Percentiles rank a stretch among this genome's conserved stretches.
phyloP scores from a whole-genome alignment of 2,329 filamentous ascomycete genomes.

The Fusarium heterosporum region DNA sequence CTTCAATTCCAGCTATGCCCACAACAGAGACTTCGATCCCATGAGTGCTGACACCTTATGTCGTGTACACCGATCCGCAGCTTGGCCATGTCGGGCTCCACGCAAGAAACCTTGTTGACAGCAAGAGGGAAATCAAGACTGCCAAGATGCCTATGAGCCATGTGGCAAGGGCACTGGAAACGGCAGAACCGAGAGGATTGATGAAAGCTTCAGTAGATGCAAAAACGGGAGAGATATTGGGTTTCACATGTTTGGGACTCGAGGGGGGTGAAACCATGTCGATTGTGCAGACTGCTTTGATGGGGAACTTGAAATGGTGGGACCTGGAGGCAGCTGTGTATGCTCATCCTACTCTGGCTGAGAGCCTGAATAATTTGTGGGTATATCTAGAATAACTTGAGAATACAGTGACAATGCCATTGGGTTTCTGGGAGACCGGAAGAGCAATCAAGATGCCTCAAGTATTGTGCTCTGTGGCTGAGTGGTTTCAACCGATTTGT shows the following conservation, averaged over 20 bases:
- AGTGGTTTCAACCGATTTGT: conserved; percentile 4
- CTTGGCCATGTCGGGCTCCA: conserved; percentile 64
- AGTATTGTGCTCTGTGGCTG: conserved; percentile 22
- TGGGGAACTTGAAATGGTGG: conserved; percentile 59
- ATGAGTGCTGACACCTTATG: conserved; percentile 58
- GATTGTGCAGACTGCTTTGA: conserved; percentile 65
- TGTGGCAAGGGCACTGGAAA: conserved; percentile 64
- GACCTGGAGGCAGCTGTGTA: conserved; percentile 60
- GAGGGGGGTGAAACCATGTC: conserved; percentile 67
- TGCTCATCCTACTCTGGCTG: conserved; percentile 63
- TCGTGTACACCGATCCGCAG: conserved; percentile 66
- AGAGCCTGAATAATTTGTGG: conserved; percentile 65
- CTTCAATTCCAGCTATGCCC: conserved; percentile 45
- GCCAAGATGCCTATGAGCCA: conserved; percentile 64
- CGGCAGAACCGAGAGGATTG: conserved; percentile 62
- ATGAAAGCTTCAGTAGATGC: conserved; percentile 64
- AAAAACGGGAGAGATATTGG: conserved; percentile 61
- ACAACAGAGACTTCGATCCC: conserved; percentile 43
- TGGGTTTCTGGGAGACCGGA: background rate
- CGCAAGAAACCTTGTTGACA: conserved; percentile 51
- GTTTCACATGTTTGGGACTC: conserved; percentile 63
- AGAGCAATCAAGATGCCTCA: conserved; percentile 23
- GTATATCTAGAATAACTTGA: conserved; percentile 52
- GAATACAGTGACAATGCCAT: background rate
- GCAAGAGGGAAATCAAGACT: conserved; percentile 53